Evolutionary conservation across 1,139 yeast genomes (phyloP).

Genomic region (Candida buenavistaensis): DNA sequence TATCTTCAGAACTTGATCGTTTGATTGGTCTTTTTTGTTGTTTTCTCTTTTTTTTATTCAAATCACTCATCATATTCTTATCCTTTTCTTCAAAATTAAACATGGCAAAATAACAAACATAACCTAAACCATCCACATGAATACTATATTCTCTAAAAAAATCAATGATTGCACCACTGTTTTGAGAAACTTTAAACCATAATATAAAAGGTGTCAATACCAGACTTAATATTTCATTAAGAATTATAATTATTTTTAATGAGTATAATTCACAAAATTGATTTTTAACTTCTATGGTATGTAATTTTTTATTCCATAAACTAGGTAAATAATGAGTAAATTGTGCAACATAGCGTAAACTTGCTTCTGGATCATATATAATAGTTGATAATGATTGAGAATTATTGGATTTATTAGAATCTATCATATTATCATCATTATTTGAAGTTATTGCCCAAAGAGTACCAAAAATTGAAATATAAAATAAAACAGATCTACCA

Average conservation of each 20-base stretch:
- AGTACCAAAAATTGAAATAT: constrained; percentile 83
- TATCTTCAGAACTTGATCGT: constrained; percentile 6
- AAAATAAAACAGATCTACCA: constrained; percentile 80
- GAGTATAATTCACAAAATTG: constrained; percentile 82
- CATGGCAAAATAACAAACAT: constrained; percentile 92
- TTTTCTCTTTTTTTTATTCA: constrained; percentile 28
- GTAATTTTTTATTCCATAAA: constrained; percentile 82
- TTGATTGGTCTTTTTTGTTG: constrained; percentile 12
- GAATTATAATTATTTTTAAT: constrained; percentile 66
- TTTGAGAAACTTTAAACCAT: constrained; percentile 77
- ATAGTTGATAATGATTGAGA: constrained; percentile 38
- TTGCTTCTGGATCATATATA: constrained; percentile 87
- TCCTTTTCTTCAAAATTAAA: constrained; percentile 72
- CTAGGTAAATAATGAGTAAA: constrained; percentile 89
- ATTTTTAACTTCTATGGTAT: constrained; percentile 76
- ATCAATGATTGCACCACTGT: constrained; percentile 76
- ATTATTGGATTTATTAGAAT: too few relatives aligned
- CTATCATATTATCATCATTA: constrained; percentile 21
- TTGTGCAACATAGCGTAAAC: constrained; percentile 72
- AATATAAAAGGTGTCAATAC: constrained; percentile 83
- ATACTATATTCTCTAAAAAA: constrained; percentile 87
- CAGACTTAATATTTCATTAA: constrained; percentile 79
- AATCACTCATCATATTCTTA: constrained; percentile 47
- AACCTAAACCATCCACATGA: constrained; percentile 92
- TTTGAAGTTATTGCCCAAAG: constrained; percentile 65